phyloP scores from a whole-genome alignment of 768 basidiomycete species.

The Auriscalpium orientale region DNA sequence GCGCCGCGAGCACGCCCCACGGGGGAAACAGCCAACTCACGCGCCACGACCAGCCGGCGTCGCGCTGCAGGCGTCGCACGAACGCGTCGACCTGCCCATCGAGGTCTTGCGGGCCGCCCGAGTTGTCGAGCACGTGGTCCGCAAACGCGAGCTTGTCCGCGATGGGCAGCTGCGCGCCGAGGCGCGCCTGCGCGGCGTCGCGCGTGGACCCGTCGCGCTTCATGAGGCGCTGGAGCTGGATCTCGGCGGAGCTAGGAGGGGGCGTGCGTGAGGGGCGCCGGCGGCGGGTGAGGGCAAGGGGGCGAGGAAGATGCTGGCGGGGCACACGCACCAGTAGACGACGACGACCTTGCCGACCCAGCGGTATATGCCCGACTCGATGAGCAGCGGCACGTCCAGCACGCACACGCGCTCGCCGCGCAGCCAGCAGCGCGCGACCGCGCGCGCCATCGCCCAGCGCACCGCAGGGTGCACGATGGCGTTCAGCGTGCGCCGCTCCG shows the following conservation, averaged over 20 bases:
- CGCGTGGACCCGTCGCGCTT: conserved; percentile 58
- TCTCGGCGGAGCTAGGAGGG: conserved; percentile 56
- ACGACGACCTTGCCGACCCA: conserved; percentile 81
- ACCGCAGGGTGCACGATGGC: conserved; percentile 88
- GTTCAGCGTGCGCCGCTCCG: conserved; percentile 68
- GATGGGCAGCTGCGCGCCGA: conserved; percentile 77
- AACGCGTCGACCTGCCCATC: conserved; percentile 43
- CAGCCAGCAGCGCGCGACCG: conserved; percentile 65
- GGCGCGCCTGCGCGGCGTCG: conserved; percentile 64
- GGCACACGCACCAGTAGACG: conserved; percentile 73
- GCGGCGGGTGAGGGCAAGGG: neutral
- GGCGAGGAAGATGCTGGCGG: neutral
- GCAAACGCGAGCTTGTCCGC: conserved; percentile 76
- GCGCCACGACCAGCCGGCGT: conserved; percentile 51
- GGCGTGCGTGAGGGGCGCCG: neutral
- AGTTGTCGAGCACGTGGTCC: conserved; percentile 84
- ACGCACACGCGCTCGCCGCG: conserved; percentile 72
- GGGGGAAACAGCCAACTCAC: conserved; percentile 60
- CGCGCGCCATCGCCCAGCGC: conserved; percentile 64
- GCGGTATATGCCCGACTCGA: conserved; percentile 82
- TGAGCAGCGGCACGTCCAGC: conserved; percentile 85
- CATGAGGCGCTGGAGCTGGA: conserved; percentile 82
- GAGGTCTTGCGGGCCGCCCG: conserved; percentile 64
- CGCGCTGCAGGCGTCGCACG: conserved; percentile 31
- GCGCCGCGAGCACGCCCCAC: conserved; percentile 38